Evolutionary conservation across 2,329 filamentous ascomycete species (phyloP).

Genomic region (Aspergillus neotritici): DNA sequence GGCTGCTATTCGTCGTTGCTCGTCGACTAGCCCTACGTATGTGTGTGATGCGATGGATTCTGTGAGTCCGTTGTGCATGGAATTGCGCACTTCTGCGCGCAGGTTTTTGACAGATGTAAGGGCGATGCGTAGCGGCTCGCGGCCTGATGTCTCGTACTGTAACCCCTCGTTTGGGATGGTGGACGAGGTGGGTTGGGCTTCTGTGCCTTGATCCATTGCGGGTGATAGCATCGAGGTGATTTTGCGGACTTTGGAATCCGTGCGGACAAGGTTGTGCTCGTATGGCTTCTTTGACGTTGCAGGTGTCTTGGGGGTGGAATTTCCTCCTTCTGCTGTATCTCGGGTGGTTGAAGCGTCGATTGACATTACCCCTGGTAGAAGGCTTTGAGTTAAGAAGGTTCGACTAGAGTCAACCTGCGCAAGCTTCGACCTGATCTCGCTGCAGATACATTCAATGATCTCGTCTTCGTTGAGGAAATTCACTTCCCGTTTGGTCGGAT

Average conservation of each 20-base stretch:
- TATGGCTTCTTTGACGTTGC: constrained; percentile 53
- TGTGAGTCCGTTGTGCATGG: constrained; percentile 77
- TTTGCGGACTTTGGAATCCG: constrained; percentile 81
- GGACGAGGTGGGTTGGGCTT: constrained; percentile 28
- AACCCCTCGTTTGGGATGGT: constrained; percentile 44
- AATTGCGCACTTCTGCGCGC: constrained; percentile 70
- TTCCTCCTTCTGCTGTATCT: constrained; percentile 27
- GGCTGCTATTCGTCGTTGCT: constrained; percentile 77
- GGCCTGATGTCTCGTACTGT: constrained; percentile 67
- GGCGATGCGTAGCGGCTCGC: constrained; percentile 63
- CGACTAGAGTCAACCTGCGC: constrained; percentile 87
- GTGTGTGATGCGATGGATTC: constrained; percentile 83
- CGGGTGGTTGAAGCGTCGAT: constrained; percentile 36
- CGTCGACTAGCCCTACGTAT: constrained; percentile 90
- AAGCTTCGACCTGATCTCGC: constrained; percentile 69
- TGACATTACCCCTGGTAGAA: constrained; percentile 61
- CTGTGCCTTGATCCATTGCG: constrained; percentile 30
- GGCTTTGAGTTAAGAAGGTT: constrained; percentile 87
- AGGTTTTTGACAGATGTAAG: constrained; percentile 82
- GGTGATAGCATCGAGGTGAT: constrained; percentile 93
- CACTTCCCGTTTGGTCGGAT: constrained; percentile 93
- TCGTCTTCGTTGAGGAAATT: constrained; percentile 98
- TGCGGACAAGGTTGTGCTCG: constrained; percentile 85
- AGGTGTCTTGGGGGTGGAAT: constrained; percentile 33
- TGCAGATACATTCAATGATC: constrained; percentile 80